phyloP scores from a whole-genome alignment of 768 basidiomycete species.

The Russula griseocarnosa region DNA sequence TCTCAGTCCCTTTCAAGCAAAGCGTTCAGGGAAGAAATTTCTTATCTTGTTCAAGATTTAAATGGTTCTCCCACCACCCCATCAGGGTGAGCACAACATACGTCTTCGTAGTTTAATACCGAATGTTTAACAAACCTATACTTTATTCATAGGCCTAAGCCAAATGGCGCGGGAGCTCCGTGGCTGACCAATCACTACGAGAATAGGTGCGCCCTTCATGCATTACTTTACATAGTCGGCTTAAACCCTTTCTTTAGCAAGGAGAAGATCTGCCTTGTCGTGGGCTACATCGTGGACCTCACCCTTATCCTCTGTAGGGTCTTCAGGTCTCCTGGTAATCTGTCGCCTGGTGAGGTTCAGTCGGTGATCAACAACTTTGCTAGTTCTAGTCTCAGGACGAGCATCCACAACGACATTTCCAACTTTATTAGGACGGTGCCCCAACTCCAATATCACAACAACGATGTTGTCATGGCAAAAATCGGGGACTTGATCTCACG shows the following conservation, averaged over 20 bases:
- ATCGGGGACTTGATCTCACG: slow-evolving; percentile 5
- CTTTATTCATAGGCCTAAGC: background rate
- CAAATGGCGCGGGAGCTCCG: no score
- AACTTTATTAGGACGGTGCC: background rate
- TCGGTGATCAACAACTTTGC: background rate
- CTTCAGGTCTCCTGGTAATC: background rate
- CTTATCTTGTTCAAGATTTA: background rate
- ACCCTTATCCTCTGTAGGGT: background rate
- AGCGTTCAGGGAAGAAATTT: background rate
- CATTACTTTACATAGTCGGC: background rate
- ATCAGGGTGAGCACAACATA: background rate
- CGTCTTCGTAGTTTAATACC: background rate
- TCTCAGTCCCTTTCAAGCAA: slow-evolving; percentile 1
- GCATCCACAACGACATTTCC: background rate
- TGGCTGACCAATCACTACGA: background rate
- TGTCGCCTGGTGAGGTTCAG: background rate
- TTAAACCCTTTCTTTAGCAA: background rate
- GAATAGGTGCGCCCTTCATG: background rate
- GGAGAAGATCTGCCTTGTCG: background rate
- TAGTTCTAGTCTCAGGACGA: background rate
- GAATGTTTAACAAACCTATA: background rate
- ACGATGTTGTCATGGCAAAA: background rate
- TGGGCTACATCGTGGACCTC: slow-evolving; percentile 12
- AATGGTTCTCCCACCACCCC: background rate
- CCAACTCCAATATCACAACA: background rate